A percentile compares a stretch with the other conserved stretches of the same genome.
Conservation (phyloP, 306 rosid species). For the cucumber (Cucumis sativus) region Cucumber_9930_V3 NC_026661.2:2970001-2970500, state of each 20-base stretch:
- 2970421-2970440: constrained; percentile 8
- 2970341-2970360: constrained; percentile 45
- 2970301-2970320: not conserved
- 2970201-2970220: not conserved
- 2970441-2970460: not conserved
- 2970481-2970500: not conserved
- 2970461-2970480: not conserved
- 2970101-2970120: not conserved
- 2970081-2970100: no score
- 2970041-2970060: constrained; percentile 13
- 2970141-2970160: not conserved
- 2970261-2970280: constrained; percentile 19
- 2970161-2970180: not conserved
- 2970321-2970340: not conserved
- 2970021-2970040: constrained; percentile 8
- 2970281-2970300: not conserved
- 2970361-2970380: constrained; percentile 31
- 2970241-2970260: constrained; percentile 40
- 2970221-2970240: constrained; percentile 12
- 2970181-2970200: not conserved
- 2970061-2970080: not conserved
- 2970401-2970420: not conserved
- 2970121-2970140: not conserved
- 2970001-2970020: not conserved
- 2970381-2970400: constrained; percentile 11